Conservation (phyloP, 495 filamentous ascomycete species). For the Xylaria venustula region DNA sequence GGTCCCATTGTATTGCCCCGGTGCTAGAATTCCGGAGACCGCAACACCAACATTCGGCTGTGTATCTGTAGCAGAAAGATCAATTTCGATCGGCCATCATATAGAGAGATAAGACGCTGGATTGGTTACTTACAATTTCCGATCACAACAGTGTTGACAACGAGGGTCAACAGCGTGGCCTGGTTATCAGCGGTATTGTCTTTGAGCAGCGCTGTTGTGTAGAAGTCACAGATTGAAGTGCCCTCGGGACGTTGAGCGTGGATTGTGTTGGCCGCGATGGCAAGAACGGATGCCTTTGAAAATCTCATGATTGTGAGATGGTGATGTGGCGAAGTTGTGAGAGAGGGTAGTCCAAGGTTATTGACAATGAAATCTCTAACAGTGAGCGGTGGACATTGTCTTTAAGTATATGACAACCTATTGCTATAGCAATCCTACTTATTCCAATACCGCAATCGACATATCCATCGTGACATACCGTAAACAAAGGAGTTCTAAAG, state of each 20-base stretch:
- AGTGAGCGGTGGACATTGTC: neutral
- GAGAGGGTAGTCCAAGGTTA: neutral
- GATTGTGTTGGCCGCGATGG: slow-evolving; percentile 21
- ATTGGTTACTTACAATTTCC: slow-evolving; percentile 41
- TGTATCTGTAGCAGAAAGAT: slow-evolving; percentile 38
- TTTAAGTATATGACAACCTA: slow-evolving; percentile 4
- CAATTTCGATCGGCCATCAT: neutral
- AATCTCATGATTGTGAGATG: slow-evolving; percentile 21
- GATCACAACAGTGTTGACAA: slow-evolving; percentile 57
- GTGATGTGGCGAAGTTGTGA: neutral
- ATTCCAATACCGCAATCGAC: neutral
- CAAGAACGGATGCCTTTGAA: slow-evolving; percentile 21
- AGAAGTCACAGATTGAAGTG: slow-evolving; percentile 54
- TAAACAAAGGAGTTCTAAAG: neutral
- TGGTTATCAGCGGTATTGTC: slow-evolving; percentile 56
- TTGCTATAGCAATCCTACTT: neutral
- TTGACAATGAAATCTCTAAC: neutral
- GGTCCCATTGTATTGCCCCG: slow-evolving; percentile 43
- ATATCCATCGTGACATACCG: neutral
- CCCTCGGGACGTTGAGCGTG: slow-evolving; percentile 45
- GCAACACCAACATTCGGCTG: slow-evolving; percentile 40
- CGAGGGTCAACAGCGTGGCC: slow-evolving; percentile 46
- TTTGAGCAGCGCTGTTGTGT: slow-evolving; percentile 50
- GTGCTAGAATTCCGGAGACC: slow-evolving; percentile 53
- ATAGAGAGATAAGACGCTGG: neutral